Base-by-base conservation (phyloP, 345 rosid genomes). In the Populus tremula region DNA sequence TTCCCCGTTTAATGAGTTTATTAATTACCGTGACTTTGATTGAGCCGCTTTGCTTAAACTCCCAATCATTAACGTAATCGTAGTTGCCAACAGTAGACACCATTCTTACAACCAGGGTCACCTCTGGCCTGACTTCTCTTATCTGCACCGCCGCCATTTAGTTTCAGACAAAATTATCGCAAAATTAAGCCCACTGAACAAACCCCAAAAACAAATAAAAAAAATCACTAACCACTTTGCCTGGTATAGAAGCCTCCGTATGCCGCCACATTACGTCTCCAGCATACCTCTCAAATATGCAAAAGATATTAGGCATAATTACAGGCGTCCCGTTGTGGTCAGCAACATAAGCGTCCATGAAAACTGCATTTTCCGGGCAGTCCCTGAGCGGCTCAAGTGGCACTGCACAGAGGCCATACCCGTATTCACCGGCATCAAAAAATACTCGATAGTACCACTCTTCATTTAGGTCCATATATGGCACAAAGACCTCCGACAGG, bases 31-130 rank as follows among this genome's bases (percentile, higher is more conserved):
- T 53, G 59, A 84, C 76, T 74, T 88, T 85, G 82, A 84, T 85
- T 49, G 91, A 88, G 8, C 90, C 56, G 9, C 41, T 29, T 21
- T 33, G 50, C 70, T 61, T 43, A 50, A 74, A 74, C 8, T 73
- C 53, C 67, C 69, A 62, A 29, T 74, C 77, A 2, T 11, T 14
- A 11, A 43, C 41, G 18, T 63, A 27, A 16, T 62, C 68, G 33
- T 38, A 62, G n/a, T 41, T 61, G 16, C 76, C 76, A 35, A 73
- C 27, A 0, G 87, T 72, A 4, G 87, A 66, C n/a, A 86, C 90
- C 77, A 85, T 86, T 61, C 93, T 78, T 31, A 84, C 87, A 72
- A 85, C 90, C 14, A 88, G 78, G 77, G 84, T 88, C 72, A 81
- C 81, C 65, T 85, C 88, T 0, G 87, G 80, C 72, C 91, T 88